A percentile compares a stretch with the other conserved stretches of the same genome.
phyloP scores from a whole-genome alignment of 768 basidiomycete genomes.

The Amanita rimosa region DNA sequence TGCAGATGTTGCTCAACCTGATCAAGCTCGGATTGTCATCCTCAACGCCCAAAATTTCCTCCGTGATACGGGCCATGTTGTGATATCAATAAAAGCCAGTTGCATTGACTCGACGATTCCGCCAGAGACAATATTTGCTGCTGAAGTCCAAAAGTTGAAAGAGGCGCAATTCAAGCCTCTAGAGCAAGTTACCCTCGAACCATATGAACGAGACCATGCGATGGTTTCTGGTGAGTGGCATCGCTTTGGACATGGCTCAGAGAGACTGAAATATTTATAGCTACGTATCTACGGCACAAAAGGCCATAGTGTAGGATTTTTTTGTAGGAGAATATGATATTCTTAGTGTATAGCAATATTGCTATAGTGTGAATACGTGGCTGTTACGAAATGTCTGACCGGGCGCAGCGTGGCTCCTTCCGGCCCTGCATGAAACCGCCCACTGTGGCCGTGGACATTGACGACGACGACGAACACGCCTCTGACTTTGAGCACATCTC shows the following conservation, averaged over 20 bases:
- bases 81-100: conserved; percentile 98
- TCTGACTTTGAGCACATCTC: conserved; percentile 65
- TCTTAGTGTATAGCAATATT: no score
- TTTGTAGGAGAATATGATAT: not conserved
- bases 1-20: conserved; percentile 96
- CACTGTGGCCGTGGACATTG: conserved; percentile 55
- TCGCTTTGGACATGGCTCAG: not conserved
- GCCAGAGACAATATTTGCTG: conserved; percentile 81
- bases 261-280: conserved; percentile 9
- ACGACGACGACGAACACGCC: conserved; percentile 25
- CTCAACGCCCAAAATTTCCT: conserved; percentile 94
- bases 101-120: conserved; percentile 97
- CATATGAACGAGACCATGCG: conserved; percentile 84
- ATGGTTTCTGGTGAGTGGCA: conserved; percentile 67
- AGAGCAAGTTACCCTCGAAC: conserved; percentile 93
- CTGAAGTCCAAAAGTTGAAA: conserved; percentile 75
- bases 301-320: conserved; percentile 8
- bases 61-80: conserved; percentile 82
- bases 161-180: conserved; percentile 80
- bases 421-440: conserved; percentile 37
- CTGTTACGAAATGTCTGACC: not conserved
- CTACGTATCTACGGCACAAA: conserved; percentile 15
- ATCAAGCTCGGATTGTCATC: conserved; percentile 94
- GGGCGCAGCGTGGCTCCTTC: not conserved
- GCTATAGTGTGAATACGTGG: not conserved